These are phyloP conservation scores for Rhodotorula toruloides DNA, from an alignment of 768 basidiomycete genomes.

Conservation along the genomic window DNA sequence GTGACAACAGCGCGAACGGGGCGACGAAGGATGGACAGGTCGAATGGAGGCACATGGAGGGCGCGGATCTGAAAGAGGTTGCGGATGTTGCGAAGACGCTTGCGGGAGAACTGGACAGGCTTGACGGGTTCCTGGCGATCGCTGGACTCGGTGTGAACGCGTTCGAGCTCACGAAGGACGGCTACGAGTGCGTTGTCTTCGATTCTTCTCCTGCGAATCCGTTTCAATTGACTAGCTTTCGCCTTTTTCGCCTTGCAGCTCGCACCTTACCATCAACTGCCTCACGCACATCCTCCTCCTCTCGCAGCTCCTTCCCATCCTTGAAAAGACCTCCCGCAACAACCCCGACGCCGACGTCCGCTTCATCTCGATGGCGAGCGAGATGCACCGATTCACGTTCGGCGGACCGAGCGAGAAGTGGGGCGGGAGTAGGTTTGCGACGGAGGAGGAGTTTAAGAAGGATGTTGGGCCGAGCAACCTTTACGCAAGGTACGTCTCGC, in stretches of 20 bases:
- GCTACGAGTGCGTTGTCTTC: too few relatives aligned
- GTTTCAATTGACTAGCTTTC: too few relatives aligned
- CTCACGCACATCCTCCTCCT: slow-evolving; percentile 29
- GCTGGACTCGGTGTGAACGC: slow-evolving; percentile 34
- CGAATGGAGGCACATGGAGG: slow-evolving; percentile 1
- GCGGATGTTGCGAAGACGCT: slow-evolving; percentile 15
- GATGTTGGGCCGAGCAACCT: slow-evolving; percentile 11
- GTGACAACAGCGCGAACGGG: slow-evolving; percentile 3
- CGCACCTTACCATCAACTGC: slow-evolving; percentile 27
- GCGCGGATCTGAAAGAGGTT: slow-evolving; percentile 25
- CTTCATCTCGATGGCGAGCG: slow-evolving; percentile 20
- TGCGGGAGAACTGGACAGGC: neutral
- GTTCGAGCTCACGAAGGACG: slow-evolving; percentile 25
- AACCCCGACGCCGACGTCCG: slow-evolving; percentile 25
- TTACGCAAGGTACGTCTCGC: slow-evolving; percentile 7
- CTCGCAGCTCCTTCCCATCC: slow-evolving; percentile 33
- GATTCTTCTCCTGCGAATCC: too few relatives aligned
- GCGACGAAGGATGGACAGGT: slow-evolving; percentile 22
- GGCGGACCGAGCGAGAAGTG: slow-evolving; percentile 9
- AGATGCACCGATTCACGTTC: slow-evolving; percentile 27
- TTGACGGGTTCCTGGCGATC: slow-evolving; percentile 20
- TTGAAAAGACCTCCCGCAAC: slow-evolving; percentile 22
- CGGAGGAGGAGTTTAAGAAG: slow-evolving; percentile 23
- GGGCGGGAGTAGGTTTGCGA: slow-evolving; percentile 21
- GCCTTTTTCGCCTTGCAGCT: too few relatives aligned